phyloP scores from a whole-genome alignment of 2,329 filamentous ascomycete species.

The Fusarium tricinctum region DNA sequence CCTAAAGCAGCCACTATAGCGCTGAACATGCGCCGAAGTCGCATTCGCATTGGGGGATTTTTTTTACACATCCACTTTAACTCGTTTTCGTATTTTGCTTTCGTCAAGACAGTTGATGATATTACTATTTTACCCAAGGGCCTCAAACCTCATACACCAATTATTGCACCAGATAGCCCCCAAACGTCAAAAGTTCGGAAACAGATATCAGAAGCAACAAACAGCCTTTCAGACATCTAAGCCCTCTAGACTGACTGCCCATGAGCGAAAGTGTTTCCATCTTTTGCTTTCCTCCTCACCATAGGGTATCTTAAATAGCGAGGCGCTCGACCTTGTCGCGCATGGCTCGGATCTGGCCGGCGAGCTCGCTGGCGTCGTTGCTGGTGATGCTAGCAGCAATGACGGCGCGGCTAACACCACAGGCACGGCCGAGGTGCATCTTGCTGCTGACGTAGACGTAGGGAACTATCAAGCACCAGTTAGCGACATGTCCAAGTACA shows the following conservation, averaged over 20 bases:
- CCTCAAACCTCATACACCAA: slow-evolving; percentile 37
- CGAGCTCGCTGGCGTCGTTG: slow-evolving; percentile 91
- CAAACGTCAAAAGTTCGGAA: slow-evolving; percentile 30
- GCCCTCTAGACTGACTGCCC: slow-evolving; percentile 7
- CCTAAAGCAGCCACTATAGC: slow-evolving; percentile 22
- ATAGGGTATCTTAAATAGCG: slow-evolving; percentile 77
- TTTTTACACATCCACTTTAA: slow-evolving; percentile 37
- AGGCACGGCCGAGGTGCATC: slow-evolving; percentile 88
- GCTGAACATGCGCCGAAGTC: slow-evolving; percentile 39
- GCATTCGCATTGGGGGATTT: slow-evolving; percentile 39
- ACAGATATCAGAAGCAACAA: slow-evolving; percentile 30
- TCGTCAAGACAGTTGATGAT: slow-evolving; percentile 43
- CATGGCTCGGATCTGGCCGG: slow-evolving; percentile 86
- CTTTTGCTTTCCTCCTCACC: slow-evolving; percentile 37
- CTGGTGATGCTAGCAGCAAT: slow-evolving; percentile 91
- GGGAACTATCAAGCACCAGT: slow-evolving; percentile 51
- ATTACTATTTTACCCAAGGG: slow-evolving; percentile 40
- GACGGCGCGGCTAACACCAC: slow-evolving; percentile 88
- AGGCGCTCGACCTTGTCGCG: slow-evolving; percentile 97
- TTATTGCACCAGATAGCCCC: slow-evolving; percentile 24
- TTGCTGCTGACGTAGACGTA: slow-evolving; percentile 82
- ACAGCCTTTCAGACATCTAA: background rate
- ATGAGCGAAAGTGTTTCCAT: slow-evolving; percentile 32
- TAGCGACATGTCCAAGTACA: slow-evolving; percentile 13
- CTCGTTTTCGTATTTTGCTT: slow-evolving; percentile 42